These are phyloP conservation scores for Trichoderma pleuroti DNA, from an alignment of 2,329 filamentous ascomycete genomes.

Conservation along the genomic window DNA sequence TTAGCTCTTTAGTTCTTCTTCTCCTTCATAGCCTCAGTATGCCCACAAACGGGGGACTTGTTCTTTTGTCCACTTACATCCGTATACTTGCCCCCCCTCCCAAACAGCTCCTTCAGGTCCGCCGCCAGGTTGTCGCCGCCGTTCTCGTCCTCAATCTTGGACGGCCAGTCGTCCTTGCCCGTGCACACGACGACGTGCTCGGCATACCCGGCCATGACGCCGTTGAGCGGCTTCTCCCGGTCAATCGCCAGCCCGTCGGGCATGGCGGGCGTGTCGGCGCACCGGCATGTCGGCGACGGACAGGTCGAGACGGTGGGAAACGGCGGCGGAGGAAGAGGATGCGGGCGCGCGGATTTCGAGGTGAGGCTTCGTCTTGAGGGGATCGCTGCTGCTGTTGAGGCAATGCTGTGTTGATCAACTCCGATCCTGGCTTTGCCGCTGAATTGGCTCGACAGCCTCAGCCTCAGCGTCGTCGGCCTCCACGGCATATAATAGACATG, in stretches of 20 bases:
- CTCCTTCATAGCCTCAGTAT: background rate
- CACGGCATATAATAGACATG: background rate
- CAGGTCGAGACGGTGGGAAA: slow-evolving; percentile 55
- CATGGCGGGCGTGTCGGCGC: slow-evolving; percentile 62
- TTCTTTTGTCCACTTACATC: slow-evolving; percentile 51
- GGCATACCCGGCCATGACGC: slow-evolving; percentile 72
- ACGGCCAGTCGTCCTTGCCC: slow-evolving; percentile 75
- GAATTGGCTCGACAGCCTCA: background rate
- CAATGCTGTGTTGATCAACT: background rate
- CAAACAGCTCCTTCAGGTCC: slow-evolving; percentile 67
- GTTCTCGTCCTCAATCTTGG: slow-evolving; percentile 79
- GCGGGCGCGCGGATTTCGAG: background rate
- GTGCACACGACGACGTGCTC: slow-evolving; percentile 85
- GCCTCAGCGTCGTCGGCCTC: background rate
- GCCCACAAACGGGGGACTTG: background rate
- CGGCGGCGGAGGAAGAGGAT: slow-evolving; percentile 23
- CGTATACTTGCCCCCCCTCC: slow-evolving; percentile 60
- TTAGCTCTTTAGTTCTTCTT: background rate
- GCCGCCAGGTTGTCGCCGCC: slow-evolving; percentile 63
- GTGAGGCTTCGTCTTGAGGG: background rate
- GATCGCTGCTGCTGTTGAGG: background rate
- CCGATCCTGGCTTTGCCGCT: background rate
- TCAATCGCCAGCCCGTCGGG: slow-evolving; percentile 73
- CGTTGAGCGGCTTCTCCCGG: slow-evolving; percentile 63
- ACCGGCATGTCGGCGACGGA: slow-evolving; percentile 72